These are phyloP conservation scores for Quercus cerris DNA, from an alignment of 306 rosid species.

Conservation along the genomic window DNA sequence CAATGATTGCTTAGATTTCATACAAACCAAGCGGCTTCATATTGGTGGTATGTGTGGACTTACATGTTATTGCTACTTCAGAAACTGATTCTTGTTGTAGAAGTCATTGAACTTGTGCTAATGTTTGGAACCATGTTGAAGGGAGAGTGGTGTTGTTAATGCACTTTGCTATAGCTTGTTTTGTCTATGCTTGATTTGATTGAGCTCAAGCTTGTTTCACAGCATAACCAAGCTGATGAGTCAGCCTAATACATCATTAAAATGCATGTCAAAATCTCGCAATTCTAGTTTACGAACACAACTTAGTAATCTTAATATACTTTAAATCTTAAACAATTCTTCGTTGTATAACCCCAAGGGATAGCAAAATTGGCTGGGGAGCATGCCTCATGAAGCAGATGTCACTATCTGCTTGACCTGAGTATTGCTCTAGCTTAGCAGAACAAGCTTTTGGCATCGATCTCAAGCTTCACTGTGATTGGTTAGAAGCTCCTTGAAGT, in stretches of 20 bases:
- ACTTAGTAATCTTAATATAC: neutral
- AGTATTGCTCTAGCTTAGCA: conserved; percentile 3
- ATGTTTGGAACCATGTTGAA: neutral
- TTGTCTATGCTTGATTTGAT: neutral
- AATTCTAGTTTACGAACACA: neutral
- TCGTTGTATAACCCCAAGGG: too few relatives aligned
- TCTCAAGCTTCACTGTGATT: conserved; percentile 3
- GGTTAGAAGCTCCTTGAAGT: conserved; percentile 7
- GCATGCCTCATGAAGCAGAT: too few relatives aligned
- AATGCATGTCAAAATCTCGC: neutral
- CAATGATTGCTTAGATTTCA: conserved; percentile 73
- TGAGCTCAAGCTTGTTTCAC: conserved; percentile 2
- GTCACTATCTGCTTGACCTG: neutral
- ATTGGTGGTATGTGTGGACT: conserved; percentile 43
- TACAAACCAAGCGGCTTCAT: conserved; percentile 63
- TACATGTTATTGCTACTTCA: conserved; percentile 7
- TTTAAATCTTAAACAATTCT: neutral
- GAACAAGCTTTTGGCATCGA: conserved; percentile 6
- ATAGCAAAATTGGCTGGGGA: too few relatives aligned
- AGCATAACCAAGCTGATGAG: conserved; percentile 1
- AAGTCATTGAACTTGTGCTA: neutral
- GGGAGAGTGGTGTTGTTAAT: neutral
- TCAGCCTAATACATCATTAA: neutral
- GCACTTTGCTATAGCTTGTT: neutral
- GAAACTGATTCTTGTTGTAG: neutral